Evolutionary conservation across 139 green algal species (phyloP).

Genomic region (Mesotaenium endlicherianum): DNA sequence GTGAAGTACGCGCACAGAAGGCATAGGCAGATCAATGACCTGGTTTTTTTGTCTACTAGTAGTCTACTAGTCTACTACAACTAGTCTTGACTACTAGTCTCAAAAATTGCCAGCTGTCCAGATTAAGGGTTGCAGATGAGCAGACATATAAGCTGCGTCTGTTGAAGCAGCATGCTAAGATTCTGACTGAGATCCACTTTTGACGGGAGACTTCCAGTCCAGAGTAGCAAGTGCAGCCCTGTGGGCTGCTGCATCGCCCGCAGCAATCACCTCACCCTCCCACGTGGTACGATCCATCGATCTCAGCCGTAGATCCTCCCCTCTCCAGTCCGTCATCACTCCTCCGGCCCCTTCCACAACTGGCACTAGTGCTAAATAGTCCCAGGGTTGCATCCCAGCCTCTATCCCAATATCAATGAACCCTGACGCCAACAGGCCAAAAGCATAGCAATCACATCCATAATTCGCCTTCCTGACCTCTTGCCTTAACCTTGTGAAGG

Average conservation of each 20-base stretch:
- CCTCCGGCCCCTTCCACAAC: constrained; percentile 91
- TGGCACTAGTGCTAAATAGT: constrained; percentile 96
- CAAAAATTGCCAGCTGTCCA: too few species aligned
- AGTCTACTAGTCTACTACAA: too few species aligned
- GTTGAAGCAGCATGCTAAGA: too few species aligned
- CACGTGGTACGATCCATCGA: not conserved
- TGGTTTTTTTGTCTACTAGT: too few species aligned
- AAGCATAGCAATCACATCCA: constrained; percentile 98
- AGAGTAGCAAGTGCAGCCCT: not conserved
- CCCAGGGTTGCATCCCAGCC: constrained; percentile 93
- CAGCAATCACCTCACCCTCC: constrained; percentile 11
- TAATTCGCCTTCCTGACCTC: constrained; percentile 56
- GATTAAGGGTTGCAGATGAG: too few species aligned
- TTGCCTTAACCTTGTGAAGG: constrained; percentile 39
- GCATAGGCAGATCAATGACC: too few species aligned
- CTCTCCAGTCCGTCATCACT: constrained; percentile 89
- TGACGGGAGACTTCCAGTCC: not conserved
- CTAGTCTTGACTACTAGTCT: too few species aligned
- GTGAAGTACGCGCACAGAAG: too few species aligned
- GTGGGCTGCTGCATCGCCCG: not conserved
- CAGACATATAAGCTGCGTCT: too few species aligned
- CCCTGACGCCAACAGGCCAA: constrained; percentile 87
- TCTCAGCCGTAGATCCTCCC: constrained; percentile 57
- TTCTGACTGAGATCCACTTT: not conserved
- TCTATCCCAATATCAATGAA: constrained; percentile 87